phyloP scores from a whole-genome alignment of 2,329 filamentous ascomycete genomes.

The Sporothrix luriei region DNA sequence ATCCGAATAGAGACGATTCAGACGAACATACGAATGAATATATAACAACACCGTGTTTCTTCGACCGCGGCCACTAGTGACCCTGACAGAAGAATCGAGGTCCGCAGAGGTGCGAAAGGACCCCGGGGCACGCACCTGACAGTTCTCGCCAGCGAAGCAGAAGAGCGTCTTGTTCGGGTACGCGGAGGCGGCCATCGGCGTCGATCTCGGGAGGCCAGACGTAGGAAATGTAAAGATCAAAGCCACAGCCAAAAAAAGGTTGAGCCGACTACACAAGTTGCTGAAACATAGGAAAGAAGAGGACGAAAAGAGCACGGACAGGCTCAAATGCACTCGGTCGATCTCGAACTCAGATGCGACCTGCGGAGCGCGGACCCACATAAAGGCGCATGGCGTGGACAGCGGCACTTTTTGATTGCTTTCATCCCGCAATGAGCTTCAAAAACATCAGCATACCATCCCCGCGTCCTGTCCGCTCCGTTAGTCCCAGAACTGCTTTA shows the following conservation, averaged over 20 bases:
- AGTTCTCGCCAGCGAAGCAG: too few relatives aligned
- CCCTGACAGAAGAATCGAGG: not conserved
- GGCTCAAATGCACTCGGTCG: not conserved
- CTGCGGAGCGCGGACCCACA: conserved; percentile 21
- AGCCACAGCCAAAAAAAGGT: too few relatives aligned
- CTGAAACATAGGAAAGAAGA: not conserved
- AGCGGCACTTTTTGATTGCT: too few relatives aligned
- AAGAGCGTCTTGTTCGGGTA: not conserved
- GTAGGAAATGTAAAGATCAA: too few relatives aligned
- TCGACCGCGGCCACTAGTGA: not conserved
- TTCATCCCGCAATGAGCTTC: too few relatives aligned
- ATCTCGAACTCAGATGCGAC: conserved; percentile 1
- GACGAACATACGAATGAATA: not conserved
- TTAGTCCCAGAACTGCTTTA: not conserved
- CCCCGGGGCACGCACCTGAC: too few relatives aligned
- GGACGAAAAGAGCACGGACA: not conserved
- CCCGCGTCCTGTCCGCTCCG: conserved; percentile 11
- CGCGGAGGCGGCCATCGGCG: not conserved
- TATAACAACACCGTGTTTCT: not conserved
- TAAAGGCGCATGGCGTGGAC: conserved; percentile 5
- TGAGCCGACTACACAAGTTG: not conserved
- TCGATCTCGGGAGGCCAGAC: conserved; percentile 17
- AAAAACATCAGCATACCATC: not conserved
- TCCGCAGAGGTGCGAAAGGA: not conserved
- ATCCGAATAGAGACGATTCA: not conserved